Conservation (phyloP, 1,284 basidiomycete species). For the Cutaneotrichosporon curvatum region DNA sequence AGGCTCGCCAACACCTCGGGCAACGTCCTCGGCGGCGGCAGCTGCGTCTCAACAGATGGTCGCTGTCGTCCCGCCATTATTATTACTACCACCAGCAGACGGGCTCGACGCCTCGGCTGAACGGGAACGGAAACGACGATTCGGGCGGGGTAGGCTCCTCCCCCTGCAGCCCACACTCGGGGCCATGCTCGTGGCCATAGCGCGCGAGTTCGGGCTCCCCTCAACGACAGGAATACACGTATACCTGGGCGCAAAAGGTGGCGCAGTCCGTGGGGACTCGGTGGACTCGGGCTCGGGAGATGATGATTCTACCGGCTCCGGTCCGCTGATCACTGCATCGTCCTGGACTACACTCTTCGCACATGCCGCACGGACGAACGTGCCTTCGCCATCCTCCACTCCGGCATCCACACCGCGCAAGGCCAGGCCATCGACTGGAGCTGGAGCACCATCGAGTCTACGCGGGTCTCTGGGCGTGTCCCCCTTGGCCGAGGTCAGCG, state of each 20-base stretch:
- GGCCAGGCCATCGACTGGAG: no score
- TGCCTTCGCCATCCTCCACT: conserved; percentile 1
- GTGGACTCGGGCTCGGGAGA: conserved; percentile 1
- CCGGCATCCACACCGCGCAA: conserved; percentile 7
- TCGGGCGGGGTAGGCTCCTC: conserved; percentile 38
- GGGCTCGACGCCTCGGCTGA: conserved; percentile 7
- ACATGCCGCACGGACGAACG: background rate
- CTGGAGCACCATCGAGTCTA: no score
- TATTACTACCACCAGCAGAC: conserved; percentile 19
- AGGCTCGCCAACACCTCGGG: no score
- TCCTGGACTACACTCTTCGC: conserved; percentile 38
- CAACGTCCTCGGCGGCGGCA: no score
- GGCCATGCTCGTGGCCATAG: conserved; percentile 41
- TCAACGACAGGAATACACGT: conserved; percentile 36
- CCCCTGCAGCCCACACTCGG: conserved; percentile 40
- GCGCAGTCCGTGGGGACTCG: background rate
- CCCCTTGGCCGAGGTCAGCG: conserved; percentile 17
- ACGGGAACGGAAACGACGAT: conserved; percentile 22
- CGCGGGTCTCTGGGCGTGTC: no score
- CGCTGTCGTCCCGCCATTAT: conserved; percentile 36
- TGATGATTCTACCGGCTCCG: conserved; percentile 21
- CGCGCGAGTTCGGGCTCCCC: conserved; percentile 42
- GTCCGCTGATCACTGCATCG: conserved; percentile 29
- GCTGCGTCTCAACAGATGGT: conserved; percentile 17
- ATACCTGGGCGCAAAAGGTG: conserved; percentile 24